Conservation (phyloP, 768 basidiomycete species). For the Suillus subluteus region DNA sequence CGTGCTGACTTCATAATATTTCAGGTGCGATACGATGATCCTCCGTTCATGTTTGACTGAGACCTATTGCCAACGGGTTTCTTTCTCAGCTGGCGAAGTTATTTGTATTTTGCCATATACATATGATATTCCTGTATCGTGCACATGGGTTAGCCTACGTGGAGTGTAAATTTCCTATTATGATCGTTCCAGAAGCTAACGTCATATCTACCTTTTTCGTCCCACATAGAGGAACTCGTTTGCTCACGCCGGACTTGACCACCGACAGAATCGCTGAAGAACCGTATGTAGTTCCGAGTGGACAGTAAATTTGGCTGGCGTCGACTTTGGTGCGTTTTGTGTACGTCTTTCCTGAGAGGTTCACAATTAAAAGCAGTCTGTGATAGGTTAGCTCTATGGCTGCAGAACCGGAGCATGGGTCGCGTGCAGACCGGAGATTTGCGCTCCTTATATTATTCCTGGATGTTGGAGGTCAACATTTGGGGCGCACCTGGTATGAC, state of each 20-base stretch:
- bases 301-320: not conserved
- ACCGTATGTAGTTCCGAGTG: not conserved
- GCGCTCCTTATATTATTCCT: not conserved
- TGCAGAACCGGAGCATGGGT: not conserved
- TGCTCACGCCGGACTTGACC: not conserved
- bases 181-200: not conserved
- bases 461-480: not conserved
- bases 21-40: not conserved
- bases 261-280: not conserved
- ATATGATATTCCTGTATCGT: not conserved
- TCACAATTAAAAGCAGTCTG: not conserved
- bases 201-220: not conserved
- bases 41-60: not conserved
- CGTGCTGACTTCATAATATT: not conserved
- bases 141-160: not conserved
- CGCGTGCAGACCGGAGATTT: not conserved
- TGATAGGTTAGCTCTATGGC: no score
- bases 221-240: not conserved
- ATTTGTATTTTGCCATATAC: not conserved
- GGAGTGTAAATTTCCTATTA: not conserved
- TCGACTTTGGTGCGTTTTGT: not conserved
- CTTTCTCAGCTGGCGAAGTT: not conserved
- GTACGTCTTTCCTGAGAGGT: not conserved
- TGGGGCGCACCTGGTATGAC: not conserved
- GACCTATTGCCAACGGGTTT: not conserved